A percentile compares a stretch with the other conserved stretches of the same genome.
These are phyloP conservation scores for Schwanniomyces sp. DNA, from an alignment of 805 yeast genomes.

Conservation along the genomic window DNA sequence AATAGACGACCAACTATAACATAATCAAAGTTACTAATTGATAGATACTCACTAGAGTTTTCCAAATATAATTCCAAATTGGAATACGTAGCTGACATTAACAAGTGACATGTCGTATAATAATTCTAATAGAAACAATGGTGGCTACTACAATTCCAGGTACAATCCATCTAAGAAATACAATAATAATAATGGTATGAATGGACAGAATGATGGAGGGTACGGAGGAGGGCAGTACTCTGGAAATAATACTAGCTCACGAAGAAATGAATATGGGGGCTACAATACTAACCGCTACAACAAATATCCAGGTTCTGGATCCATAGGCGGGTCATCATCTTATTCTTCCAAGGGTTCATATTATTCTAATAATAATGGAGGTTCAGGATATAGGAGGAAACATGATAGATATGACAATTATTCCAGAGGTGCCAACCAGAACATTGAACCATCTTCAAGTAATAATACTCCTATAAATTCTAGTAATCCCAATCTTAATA, in stretches of 20 bases:
- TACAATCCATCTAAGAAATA: constrained; percentile 3
- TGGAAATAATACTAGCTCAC: neutral
- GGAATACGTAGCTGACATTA: neutral
- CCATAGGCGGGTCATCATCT: constrained; percentile 1
- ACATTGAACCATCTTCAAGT: neutral
- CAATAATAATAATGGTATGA: neutral
- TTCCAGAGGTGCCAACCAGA: constrained; percentile 8
- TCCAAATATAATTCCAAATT: neutral
- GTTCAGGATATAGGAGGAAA: constrained; percentile 10
- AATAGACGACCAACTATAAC: neutral
- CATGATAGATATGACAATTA: constrained; percentile 21
- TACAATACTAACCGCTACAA: constrained; percentile 6
- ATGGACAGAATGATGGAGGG: neutral
- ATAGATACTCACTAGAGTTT: neutral
- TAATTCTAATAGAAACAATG: constrained; percentile 2
- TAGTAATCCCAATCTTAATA: neutral
- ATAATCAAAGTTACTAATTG: neutral
- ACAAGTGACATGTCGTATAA: constrained; percentile 7
- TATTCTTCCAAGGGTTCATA: constrained; percentile 3
- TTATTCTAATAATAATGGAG: neutral
- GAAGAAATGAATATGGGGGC: constrained; percentile 9
- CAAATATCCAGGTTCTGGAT: constrained; percentile 4
- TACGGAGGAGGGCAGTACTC: neutral
- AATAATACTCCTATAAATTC: no score
- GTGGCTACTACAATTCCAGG: constrained; percentile 5